Evolutionary conservation across 768 basidiomycete genomes (phyloP).

Genomic region (Amanita polypyramis): DNA sequence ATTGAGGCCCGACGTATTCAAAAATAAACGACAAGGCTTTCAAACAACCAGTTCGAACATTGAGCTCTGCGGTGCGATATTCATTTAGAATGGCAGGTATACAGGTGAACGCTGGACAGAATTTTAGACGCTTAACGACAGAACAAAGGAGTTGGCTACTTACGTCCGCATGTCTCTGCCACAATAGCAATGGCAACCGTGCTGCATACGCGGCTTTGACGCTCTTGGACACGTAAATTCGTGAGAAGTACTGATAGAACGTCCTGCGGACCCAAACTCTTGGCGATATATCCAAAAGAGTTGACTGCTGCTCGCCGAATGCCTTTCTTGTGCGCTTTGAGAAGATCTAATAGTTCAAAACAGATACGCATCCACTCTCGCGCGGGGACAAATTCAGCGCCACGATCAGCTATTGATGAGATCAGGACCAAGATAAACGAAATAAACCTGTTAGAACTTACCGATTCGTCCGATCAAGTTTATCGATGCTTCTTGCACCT

Average conservation of each 20-base stretch:
- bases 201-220: slow-evolving; percentile 96
- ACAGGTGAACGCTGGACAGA: slow-evolving; percentile 76
- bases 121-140: slow-evolving; percentile 1
- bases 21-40: slow-evolving; percentile 99
- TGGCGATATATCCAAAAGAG: slow-evolving; percentile 98
- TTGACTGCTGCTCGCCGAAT: slow-evolving; percentile 98
- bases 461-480: slow-evolving; percentile 97
- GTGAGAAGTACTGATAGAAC: slow-evolving; percentile 93
- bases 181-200: slow-evolving; percentile 97
- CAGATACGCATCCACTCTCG: slow-evolving; percentile 99
- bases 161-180: slow-evolving; percentile 83
- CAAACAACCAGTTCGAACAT: slow-evolving; percentile 97
- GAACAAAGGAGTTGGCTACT: slow-evolving; percentile 19
- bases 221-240: slow-evolving; percentile 96
- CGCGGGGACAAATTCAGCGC: slow-evolving; percentile 96
- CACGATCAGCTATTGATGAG: slow-evolving; percentile 69
- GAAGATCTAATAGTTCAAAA: slow-evolving; percentile 91
- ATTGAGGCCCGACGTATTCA: slow-evolving; percentile 96
- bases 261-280: slow-evolving; percentile 98
- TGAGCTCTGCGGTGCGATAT: slow-evolving; percentile 95
- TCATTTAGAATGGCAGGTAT: slow-evolving; percentile 98
- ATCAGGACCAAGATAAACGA: slow-evolving; percentile 2
- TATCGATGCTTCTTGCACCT: slow-evolving; percentile 98
- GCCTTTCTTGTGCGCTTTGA: slow-evolving; percentile 99
- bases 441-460: slow-evolving; percentile 26